Evolutionary conservation across 805 yeast species (phyloP), one percentile per base, ranked within the genome.

Genomic region (Metahyphopichia silvanorum): DNA sequence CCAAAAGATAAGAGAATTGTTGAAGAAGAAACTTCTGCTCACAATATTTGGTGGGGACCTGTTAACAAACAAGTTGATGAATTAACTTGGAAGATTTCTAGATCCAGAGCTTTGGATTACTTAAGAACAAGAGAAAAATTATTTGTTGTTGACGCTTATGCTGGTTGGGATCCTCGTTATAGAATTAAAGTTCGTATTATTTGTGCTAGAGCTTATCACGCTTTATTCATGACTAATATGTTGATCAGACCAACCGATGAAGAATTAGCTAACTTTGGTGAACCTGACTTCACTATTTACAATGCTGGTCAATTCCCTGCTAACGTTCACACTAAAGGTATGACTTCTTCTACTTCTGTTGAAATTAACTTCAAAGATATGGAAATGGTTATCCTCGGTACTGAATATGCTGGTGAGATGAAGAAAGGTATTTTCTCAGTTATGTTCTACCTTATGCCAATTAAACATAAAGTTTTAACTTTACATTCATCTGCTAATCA

Each of bases 321-420:
- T 32, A 91, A 91, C 66, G 81, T 86, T 38, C 86, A 80, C 75
- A 91, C 98, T 38, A 82, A 86, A 60, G 97, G 97, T 59, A 91
- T 91, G 98, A 86, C 97, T 38, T 89, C 97, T 21, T 69, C 89
- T 43, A 88, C 98, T 29, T 85, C 96, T 31, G 95, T 91, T 44
- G 97, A 88, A 68, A 88, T 91, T 58, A 91, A 91, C 70, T 91
- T 91, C 76, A 85, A 88, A 70, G 87, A 78, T 48, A 89, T 89
- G 96, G 98, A 93, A 72, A 91, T 93, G 98, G 88, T 91, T 44
- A 93, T 91, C 55, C 75, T 93, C 51, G 98, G 98, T 67, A 91
- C 98, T 27, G 98, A 91, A 73, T 91, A 91, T 58, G 98, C 98
- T 34, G 98, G 98, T 55, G 98, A 91, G 74, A 91, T 91, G 98